Conservation (phyloP, 2,329 filamentous ascomycete genomes). For the Trichoderma aggressivum region DNA sequence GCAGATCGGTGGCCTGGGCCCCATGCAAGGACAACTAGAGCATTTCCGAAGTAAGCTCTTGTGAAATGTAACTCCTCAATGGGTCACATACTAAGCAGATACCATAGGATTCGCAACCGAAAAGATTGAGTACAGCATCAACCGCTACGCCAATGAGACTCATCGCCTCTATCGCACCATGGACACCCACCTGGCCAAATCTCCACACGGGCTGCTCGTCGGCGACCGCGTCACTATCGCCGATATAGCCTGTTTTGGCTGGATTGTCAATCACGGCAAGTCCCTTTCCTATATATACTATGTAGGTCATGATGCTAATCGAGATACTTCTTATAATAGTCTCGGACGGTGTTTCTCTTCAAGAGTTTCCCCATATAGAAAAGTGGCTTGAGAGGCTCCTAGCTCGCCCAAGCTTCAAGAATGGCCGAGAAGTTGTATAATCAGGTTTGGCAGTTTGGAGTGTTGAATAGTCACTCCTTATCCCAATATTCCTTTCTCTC, state of each 20-base stretch:
- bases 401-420: neutral
- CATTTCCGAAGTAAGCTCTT: neutral
- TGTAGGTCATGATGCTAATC: neutral
- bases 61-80: neutral
- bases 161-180: neutral
- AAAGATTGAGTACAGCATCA: neutral
- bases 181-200: neutral
- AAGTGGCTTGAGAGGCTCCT: neutral
- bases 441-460: neutral
- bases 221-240: neutral
- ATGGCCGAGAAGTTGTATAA: neutral
- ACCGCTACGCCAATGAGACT: neutral
- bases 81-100: accelerated
- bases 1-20: neutral
- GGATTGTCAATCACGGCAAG: neutral
- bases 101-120: neutral
- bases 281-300: neutral
- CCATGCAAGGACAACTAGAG: neutral
- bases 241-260: neutral
- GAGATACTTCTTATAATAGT: neutral
- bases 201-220: neutral
- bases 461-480: neutral
- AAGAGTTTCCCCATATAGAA: neutral
- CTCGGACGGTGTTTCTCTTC: neutral
- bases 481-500: neutral